These are phyloP conservation scores for Euphorbia corollata DNA, from an alignment of 441 rosid genomes.

Conservation along the genomic window DNA sequence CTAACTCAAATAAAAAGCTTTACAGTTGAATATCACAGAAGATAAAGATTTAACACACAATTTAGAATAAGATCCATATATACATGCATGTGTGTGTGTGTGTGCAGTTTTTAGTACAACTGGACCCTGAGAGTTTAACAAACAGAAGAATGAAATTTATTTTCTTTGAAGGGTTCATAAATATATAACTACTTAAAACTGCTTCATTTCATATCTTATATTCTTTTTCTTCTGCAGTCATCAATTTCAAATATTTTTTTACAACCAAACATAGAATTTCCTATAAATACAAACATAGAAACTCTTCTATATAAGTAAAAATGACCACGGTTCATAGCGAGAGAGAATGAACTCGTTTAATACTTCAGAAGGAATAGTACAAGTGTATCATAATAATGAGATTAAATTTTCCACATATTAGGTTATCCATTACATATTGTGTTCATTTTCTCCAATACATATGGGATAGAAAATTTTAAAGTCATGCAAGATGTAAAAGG, in stretches of 20 bases:
- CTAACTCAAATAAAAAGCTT: background rate
- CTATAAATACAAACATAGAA: background rate
- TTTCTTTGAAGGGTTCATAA: background rate
- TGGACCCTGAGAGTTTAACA: background rate
- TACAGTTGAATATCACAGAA: background rate
- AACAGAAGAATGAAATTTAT: background rate
- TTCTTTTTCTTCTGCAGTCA: background rate
- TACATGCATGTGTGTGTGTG: background rate
- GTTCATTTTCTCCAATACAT: background rate
- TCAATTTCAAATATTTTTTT: background rate
- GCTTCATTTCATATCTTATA: background rate
- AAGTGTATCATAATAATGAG: background rate
- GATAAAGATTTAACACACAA: background rate
- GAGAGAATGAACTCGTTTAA: background rate
- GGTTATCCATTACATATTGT: background rate
- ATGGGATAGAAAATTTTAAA: background rate
- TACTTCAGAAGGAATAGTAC: background rate
- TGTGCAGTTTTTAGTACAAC: background rate
- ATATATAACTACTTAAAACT: background rate
- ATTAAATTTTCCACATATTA: background rate
- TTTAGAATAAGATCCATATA: background rate
- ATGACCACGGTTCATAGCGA: background rate
- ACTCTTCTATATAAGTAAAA: background rate
- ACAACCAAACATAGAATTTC: background rate
- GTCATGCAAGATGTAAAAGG: background rate